Conservation (phyloP, 129 eudicot species). For the Oenanthe sinensis region DNA sequence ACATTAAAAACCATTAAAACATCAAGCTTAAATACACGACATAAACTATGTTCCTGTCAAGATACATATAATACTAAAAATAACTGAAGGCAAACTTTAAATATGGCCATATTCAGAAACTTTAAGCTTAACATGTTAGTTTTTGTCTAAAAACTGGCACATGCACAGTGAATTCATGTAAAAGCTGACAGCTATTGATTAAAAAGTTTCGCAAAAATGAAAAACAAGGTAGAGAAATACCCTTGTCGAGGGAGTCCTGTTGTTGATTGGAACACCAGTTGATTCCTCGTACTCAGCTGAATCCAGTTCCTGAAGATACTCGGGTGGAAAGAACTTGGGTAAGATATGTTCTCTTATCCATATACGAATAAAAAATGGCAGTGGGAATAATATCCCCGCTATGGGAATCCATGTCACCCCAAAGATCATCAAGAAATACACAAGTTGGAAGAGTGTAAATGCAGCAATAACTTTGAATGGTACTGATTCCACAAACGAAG, state of each 20-base stretch:
- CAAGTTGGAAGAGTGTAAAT: constrained; percentile 60
- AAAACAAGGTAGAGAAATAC: constrained; percentile 25
- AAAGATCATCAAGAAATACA: constrained; percentile 62
- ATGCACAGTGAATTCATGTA: neutral
- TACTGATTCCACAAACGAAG: constrained; percentile 56
- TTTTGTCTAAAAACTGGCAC: neutral
- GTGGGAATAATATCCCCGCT: constrained; percentile 78
- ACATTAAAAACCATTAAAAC: constrained; percentile 3
- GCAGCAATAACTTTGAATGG: constrained; percentile 51
- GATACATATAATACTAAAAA: neutral
- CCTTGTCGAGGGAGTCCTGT: constrained; percentile 37
- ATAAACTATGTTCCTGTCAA: neutral
- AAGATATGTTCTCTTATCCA: constrained; percentile 58
- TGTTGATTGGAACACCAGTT: constrained; percentile 30
- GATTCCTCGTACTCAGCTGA: constrained; percentile 81
- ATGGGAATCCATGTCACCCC: constrained; percentile 92
- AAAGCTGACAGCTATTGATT: neutral
- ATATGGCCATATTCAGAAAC: neutral
- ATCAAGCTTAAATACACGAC: neutral
- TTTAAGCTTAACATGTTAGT: neutral
- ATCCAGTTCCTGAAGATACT: constrained; percentile 61
- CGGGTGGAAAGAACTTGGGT: constrained; percentile 53
- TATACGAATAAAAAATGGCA: constrained; percentile 69
- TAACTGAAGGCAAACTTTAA: neutral
- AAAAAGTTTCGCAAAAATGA: neutral